Percentiles rank a stretch among this genome's conserved stretches.
Conservation (phyloP, 2,329 filamentous ascomycete genomes). For the Fusarium papillatum region DNA sequence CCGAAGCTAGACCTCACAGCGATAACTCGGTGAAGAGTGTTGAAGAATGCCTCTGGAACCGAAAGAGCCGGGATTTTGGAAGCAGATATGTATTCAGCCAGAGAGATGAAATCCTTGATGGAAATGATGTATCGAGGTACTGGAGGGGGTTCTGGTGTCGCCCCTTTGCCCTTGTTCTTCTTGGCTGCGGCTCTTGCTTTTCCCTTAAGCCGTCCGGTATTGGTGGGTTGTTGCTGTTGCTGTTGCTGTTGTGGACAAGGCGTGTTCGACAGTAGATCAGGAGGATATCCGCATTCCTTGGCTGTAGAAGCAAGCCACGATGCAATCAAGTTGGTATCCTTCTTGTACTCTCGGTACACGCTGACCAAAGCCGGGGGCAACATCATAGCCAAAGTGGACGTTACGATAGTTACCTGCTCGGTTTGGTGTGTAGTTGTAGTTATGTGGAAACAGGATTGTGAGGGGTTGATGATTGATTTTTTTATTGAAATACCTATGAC, state of each 20-base stretch:
- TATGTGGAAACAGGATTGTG: background rate
- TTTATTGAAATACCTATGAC: background rate
- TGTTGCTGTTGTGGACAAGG: background rate
- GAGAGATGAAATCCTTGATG: conserved; percentile 52
- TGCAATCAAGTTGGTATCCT: conserved; percentile 55
- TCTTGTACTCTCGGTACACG: conserved; percentile 55
- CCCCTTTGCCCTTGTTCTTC: background rate
- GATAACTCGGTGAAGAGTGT: conserved; percentile 53
- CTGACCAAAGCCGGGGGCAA: conserved; percentile 25
- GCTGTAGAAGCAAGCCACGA: conserved; percentile 58
- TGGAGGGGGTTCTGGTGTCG: background rate
- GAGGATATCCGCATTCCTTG: conserved; percentile 47
- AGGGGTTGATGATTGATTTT: background rate
- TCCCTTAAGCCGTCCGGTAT: background rate
- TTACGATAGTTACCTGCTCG: background rate
- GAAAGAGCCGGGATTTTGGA: conserved; percentile 29
- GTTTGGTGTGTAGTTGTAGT: no score
- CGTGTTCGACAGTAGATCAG: conserved; percentile 14
- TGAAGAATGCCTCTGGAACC: conserved; percentile 46
- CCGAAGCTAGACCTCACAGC: conserved; percentile 46
- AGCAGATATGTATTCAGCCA: conserved; percentile 53
- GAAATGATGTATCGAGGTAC: conserved; percentile 31
- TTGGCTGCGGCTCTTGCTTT: background rate
- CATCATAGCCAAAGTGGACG: background rate
- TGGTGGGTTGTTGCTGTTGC: background rate